phyloP scores from a whole-genome alignment of 2,329 filamentous ascomycete genomes.

The Gaeumannomyces tritici region DNA sequence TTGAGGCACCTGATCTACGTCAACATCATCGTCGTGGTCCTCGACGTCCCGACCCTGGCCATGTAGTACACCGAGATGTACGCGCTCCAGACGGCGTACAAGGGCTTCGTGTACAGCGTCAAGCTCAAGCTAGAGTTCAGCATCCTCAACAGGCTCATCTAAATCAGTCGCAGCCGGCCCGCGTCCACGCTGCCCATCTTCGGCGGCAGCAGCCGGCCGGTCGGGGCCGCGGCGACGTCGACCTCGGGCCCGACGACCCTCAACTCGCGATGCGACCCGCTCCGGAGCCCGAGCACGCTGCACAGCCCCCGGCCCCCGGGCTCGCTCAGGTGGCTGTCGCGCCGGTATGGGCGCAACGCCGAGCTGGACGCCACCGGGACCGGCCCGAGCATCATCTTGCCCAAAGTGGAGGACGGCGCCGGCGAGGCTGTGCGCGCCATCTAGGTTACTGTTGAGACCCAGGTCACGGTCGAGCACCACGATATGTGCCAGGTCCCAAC shows the following conservation, averaged over 20 bases:
- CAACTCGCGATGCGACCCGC: neutral
- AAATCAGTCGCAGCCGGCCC: conserved; percentile 10
- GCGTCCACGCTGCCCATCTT: neutral
- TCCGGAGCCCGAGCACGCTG: neutral
- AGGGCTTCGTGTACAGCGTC: conserved; percentile 23
- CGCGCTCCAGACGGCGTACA: conserved; percentile 22
- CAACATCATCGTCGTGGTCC: conserved; percentile 28
- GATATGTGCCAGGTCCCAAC: neutral
- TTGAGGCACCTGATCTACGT: conserved; percentile 38
- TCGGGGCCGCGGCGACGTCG: too few species aligned
- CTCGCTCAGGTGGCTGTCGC: neutral
- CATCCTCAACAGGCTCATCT: conserved; percentile 23
- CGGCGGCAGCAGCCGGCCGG: neutral
- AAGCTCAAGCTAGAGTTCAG: conserved; percentile 27
- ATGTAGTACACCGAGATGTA: conserved; percentile 23
- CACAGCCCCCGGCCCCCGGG: too few species aligned
- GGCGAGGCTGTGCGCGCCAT: neutral
- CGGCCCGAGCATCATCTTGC: neutral
- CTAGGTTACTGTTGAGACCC: neutral
- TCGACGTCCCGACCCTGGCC: conserved; percentile 21
- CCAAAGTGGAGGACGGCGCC: neutral
- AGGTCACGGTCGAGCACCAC: neutral
- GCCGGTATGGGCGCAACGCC: neutral
- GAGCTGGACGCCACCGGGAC: neutral
- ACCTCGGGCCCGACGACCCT: neutral